phyloP scores from a whole-genome alignment of 805 yeast species.

The Pichia deserticola region DNA sequence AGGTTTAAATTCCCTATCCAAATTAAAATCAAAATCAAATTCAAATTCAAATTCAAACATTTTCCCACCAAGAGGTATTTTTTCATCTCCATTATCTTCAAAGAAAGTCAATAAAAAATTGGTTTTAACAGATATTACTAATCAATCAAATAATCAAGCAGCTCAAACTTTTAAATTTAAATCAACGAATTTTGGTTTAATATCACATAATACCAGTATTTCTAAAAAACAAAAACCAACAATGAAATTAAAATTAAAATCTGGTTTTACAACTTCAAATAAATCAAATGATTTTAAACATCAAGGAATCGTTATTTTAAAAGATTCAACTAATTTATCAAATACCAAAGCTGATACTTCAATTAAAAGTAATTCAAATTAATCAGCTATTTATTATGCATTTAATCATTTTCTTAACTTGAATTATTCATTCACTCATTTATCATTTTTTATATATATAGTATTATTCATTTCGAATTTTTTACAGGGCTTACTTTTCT shows the following conservation, averaged over 20 bases:
- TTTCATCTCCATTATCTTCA: constrained; percentile 5
- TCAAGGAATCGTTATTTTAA: neutral
- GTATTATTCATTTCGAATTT: neutral
- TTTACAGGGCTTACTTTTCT: neutral
- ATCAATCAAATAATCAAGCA: constrained; percentile 6
- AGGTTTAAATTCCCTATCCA: neutral
- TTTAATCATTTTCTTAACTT: too few relatives aligned
- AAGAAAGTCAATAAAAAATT: neutral
- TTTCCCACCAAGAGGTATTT: constrained; percentile 10
- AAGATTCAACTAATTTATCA: neutral
- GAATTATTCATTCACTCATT: neutral
- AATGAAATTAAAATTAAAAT: constrained; percentile 18
- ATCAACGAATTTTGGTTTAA: constrained; percentile 26
- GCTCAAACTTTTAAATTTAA: constrained; percentile 31
- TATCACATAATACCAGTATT: constrained; percentile 22
- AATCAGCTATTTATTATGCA: too few relatives aligned
- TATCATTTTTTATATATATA: neutral
- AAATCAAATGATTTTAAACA: neutral
- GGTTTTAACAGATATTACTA: constrained; percentile 7
- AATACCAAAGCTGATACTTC: neutral
- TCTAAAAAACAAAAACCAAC: constrained; percentile 27
- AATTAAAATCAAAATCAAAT: neutral
- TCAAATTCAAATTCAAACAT: too few relatives aligned
- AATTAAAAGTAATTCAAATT: neutral
- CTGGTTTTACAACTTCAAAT: neutral